Evolutionary conservation across 1,284 basidiomycete species (phyloP), one percentile per base, ranked within the genome.

Genomic region (Erythrobasidium hasegawianum): DNA sequence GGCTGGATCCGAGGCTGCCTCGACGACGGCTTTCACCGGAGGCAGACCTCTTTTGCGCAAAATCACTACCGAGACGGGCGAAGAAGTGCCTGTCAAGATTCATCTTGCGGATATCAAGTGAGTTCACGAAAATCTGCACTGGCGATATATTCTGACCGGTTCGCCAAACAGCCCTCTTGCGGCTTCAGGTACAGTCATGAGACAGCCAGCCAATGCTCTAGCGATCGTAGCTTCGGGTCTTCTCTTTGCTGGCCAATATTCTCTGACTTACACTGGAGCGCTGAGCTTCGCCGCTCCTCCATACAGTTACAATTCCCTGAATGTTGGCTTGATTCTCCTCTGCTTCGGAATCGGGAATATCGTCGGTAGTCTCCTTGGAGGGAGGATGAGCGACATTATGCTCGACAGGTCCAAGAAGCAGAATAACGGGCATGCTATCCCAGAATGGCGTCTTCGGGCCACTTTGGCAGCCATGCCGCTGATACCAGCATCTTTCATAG

Each of bases 301-400:
- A 8, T 93, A 93, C 73, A 77, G 81, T 38, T 91, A 87, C 76
- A 79, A 84, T 59, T 80, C 90, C 0, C 79, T 92, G 2, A 80
- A 84, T 58, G 84, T 88, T 60, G 90, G 90, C 10, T 77, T 91
- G 24, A 84, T 90, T 7, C 81, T 91, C 8, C 81, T 94, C 18
- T 78, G 86, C 0, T 88, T 86, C 70, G 90, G 90, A 45, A 69
- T 82, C 11, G 87, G 87, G 84, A 70, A 72, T n/a, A 70, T 70
- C 24, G 64, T 69, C 10, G 56, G 64, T 22, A 60, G 47, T 2
- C n/a, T 58, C 9, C n/a, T 26, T 18, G 90, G 90, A 9, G 90
- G 91, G 0, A 80, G 85, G 9, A 89, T 85, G 79, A 89, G 87
- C 1, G 91, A 94, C 76, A 76, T 79, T 49, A 80, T 85, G 39